A percentile compares a stretch with the other conserved stretches of the same genome.
Evolutionary conservation across 345 rosid species (phyloP).

Genomic region (Eucalyptus microcorys): DNA sequence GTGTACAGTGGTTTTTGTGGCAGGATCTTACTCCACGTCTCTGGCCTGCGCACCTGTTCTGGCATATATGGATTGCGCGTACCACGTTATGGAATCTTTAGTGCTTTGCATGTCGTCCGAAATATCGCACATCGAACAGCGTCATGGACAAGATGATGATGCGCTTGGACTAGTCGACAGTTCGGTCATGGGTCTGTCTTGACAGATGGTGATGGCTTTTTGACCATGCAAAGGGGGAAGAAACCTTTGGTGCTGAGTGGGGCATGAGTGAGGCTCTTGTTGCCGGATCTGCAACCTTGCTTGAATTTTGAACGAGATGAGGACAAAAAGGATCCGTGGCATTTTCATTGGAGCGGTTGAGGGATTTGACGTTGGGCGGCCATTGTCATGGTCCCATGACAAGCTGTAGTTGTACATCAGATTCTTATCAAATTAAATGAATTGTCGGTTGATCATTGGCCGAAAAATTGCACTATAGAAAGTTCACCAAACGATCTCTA

Average conservation of each 20-base stretch:
- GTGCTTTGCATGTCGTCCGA: not conserved
- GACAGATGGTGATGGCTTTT: not conserved
- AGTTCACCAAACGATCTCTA: not conserved
- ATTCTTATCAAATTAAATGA: not conserved
- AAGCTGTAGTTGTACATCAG: not conserved
- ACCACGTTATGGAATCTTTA: not conserved
- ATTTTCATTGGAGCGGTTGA: not conserved
- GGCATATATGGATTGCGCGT: not conserved
- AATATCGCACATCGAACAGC: not conserved
- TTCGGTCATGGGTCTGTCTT: not conserved
- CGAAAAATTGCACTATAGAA: not conserved
- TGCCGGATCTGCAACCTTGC: not conserved
- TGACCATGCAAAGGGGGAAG: not conserved
- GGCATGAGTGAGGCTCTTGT: not conserved
- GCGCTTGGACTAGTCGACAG: not conserved
- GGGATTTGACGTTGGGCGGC: not conserved
- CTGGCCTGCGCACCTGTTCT: not conserved
- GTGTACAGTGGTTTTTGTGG: not conserved
- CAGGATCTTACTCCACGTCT: not conserved
- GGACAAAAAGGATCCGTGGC: not conserved
- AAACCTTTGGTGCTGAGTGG: not conserved
- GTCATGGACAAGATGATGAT: not conserved
- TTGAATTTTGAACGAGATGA: not conserved
- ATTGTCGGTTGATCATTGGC: not conserved
- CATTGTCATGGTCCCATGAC: not conserved